A percentile compares a stretch with the other conserved stretches of the same genome.
phyloP scores from a whole-genome alignment of 106 monocot species.

The Phalaenopsis equestris region DNA sequence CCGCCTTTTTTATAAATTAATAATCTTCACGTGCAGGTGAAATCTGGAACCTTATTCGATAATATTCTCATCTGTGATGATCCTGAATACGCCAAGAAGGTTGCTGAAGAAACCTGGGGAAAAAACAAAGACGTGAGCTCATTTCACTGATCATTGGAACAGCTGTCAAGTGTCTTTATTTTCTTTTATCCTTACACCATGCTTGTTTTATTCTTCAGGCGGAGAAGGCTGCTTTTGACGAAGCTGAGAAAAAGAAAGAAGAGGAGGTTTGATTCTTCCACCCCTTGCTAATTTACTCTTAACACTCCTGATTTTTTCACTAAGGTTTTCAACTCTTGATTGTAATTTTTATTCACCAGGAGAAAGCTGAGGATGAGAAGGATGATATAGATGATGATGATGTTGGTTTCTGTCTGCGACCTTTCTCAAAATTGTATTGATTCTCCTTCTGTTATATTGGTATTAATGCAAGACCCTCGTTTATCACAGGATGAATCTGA shows the following conservation, averaged over 20 bases:
- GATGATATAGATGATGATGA: neutral
- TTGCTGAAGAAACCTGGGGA: conserved; percentile 74
- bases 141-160: neutral
- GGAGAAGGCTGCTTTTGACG: conserved; percentile 57
- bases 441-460: neutral
- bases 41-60: conserved; percentile 71
- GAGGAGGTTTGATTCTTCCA: conserved; percentile 20
- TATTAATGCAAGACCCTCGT: neutral
- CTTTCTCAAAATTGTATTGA: neutral
- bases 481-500: neutral
- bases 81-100: conserved; percentile 78
- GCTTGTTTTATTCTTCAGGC: conserved; percentile 16
- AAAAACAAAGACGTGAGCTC: conserved; percentile 45
- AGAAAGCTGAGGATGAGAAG: conserved; percentile 12
- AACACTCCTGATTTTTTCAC: neutral
- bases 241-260: conserved; percentile 39
- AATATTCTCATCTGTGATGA: conserved; percentile 77
- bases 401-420: neutral
- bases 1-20: neutral
- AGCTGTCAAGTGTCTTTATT: neutral
- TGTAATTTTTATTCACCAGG: neutral
- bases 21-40: conserved; percentile 31
- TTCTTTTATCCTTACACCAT: conserved; percentile 3
- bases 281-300: neutral
- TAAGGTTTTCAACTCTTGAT: neutral